Evolutionary conservation across 441 rosid genomes (phyloP).

Genomic region (Erodium trifolium): DNA sequence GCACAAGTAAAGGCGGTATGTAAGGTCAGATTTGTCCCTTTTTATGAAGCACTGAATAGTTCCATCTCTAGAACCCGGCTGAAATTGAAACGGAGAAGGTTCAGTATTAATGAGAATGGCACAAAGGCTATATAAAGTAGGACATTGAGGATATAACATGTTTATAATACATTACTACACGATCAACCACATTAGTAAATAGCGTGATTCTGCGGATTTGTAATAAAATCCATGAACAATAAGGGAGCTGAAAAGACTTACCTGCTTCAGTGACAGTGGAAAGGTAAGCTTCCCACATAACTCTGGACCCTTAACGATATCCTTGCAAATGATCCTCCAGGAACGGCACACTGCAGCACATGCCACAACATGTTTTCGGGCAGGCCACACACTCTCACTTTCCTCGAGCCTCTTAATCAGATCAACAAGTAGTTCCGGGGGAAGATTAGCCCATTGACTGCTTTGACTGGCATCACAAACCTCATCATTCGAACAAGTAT

Average conservation of each 20-base stretch:
- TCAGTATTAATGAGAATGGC: too few relatives aligned
- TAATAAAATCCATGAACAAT: too few relatives aligned
- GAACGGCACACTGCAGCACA: constrained; percentile 92
- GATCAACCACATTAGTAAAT: too few relatives aligned
- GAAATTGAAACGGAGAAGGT: constrained; percentile 17
- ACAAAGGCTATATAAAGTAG: not conserved
- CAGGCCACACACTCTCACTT: constrained; percentile 86
- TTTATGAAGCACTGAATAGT: constrained; percentile 86
- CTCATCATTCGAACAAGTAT: constrained; percentile 21
- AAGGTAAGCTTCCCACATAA: constrained; percentile 87
- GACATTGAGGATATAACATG: too few relatives aligned
- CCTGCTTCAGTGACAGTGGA: constrained; percentile 92
- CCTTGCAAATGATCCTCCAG: constrained; percentile 96
- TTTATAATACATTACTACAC: too few relatives aligned
- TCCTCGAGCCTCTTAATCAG: constrained; percentile 90
- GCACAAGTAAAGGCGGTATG: constrained; percentile 89
- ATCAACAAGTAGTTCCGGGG: constrained; percentile 79
- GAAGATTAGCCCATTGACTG: constrained; percentile 83
- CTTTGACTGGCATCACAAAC: constrained; percentile 34
- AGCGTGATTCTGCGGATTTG: too few relatives aligned
- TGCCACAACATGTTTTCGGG: constrained; percentile 79
- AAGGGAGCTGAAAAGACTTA: constrained; percentile 12
- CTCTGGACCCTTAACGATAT: constrained; percentile 76
- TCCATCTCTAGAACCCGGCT: constrained; percentile 87
- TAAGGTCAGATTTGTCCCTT: constrained; percentile 78